These are phyloP conservation scores for Hypoxylon intermedium DNA, from an alignment of 495 filamentous ascomycete species.

Conservation along the genomic window DNA sequence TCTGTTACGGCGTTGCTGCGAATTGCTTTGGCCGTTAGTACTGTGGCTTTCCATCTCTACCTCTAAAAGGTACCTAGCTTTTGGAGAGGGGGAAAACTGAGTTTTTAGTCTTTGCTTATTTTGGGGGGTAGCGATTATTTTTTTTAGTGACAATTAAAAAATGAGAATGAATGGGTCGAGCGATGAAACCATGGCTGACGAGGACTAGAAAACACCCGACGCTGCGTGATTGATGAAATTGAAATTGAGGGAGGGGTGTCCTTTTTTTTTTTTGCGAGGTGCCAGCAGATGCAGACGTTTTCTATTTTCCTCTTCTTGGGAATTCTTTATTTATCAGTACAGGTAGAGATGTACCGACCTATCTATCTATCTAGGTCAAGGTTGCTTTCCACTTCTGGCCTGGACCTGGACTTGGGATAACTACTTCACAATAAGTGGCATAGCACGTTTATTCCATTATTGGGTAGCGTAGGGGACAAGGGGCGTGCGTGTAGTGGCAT, in stretches of 20 bases:
- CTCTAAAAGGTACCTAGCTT: constrained; percentile 33
- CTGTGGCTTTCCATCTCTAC: constrained; percentile 53
- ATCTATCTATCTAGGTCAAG: constrained; percentile 5
- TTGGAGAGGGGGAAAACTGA: constrained; percentile 26
- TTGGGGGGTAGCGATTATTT: constrained; percentile 34
- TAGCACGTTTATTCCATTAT: constrained; percentile 17
- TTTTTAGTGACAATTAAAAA: constrained; percentile 40
- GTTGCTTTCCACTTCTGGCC: neutral
- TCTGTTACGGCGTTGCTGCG: constrained; percentile 54
- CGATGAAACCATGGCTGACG: constrained; percentile 39
- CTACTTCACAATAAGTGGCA: neutral
- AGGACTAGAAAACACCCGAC: constrained; percentile 39
- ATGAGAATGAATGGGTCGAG: constrained; percentile 31
- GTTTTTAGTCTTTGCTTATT: constrained; percentile 35
- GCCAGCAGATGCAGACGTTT: constrained; percentile 6
- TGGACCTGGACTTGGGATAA: constrained; percentile 5
- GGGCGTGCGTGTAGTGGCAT: constrained; percentile 1
- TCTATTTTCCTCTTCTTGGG: constrained; percentile 2
- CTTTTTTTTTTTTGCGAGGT: too few relatives aligned
- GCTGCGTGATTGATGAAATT: constrained; percentile 5
- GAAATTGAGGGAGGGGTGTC: constrained; percentile 12
- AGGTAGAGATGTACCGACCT: neutral
- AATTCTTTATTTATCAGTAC: neutral
- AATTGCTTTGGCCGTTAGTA: constrained; percentile 43
- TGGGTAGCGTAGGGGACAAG: constrained; percentile 13